A percentile compares a stretch with the other conserved stretches of the same genome.
These are phyloP conservation scores for Cystofilobasidium ferigula DNA, from an alignment of 768 basidiomycete species.

Conservation along the genomic window DNA sequence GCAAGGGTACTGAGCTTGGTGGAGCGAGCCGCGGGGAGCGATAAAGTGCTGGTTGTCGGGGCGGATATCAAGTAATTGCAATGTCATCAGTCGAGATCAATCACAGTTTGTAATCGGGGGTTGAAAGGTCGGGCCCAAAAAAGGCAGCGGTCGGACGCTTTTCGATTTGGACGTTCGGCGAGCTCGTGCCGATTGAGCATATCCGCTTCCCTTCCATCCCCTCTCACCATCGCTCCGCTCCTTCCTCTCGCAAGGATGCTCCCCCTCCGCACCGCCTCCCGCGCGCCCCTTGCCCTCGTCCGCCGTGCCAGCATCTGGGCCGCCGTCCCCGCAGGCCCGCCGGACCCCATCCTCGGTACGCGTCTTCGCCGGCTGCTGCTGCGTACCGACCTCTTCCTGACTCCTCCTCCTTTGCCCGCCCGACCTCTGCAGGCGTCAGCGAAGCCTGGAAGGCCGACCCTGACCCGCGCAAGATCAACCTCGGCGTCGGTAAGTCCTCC, in stretches of 20 bases:
- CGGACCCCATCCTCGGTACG: slow-evolving; percentile 82
- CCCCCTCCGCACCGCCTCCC: neutral
- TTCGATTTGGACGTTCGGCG: too few relatives aligned
- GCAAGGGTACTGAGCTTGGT: too few relatives aligned
- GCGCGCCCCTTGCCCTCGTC: neutral
- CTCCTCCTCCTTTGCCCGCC: neutral
- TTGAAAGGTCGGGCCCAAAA: too few relatives aligned
- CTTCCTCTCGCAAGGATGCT: neutral
- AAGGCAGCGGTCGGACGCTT: too few relatives aligned
- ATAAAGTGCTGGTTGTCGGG: too few relatives aligned
- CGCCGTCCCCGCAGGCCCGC: slow-evolving; percentile 71
- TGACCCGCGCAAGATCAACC: slow-evolving; percentile 84
- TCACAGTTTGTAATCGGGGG: too few relatives aligned
- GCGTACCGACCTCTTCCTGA: neutral
- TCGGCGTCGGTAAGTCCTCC: slow-evolving; percentile 86
- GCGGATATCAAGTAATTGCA: too few relatives aligned
- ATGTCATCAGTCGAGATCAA: too few relatives aligned
- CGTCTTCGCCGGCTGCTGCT: slow-evolving; percentile 2
- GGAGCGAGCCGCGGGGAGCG: too few relatives aligned
- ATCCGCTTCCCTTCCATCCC: neutral
- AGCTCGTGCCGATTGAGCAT: too few relatives aligned
- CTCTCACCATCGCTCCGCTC: neutral
- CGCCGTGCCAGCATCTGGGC: slow-evolving; percentile 59
- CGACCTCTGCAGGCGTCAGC: slow-evolving; percentile 44
- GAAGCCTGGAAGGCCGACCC: slow-evolving; percentile 96